A percentile compares a stretch with the other conserved stretches of the same genome.
phyloP scores from a whole-genome alignment of 257 asterid species.

The Voacanga thouarsii region DNA sequence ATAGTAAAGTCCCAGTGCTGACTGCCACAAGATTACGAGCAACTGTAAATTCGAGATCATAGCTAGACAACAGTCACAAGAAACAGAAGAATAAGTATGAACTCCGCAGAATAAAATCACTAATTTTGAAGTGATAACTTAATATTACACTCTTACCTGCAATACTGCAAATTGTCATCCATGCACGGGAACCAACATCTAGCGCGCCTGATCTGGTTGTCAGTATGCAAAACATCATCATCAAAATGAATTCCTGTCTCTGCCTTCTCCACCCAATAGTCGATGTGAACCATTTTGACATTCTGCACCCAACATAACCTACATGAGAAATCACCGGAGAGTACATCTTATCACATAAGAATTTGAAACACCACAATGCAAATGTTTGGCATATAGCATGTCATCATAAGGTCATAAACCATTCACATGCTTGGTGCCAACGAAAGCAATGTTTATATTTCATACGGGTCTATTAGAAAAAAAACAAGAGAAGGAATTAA shows the following conservation, averaged over 20 bases:
- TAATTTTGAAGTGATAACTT: constrained; percentile 2
- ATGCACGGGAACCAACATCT: constrained; percentile 99
- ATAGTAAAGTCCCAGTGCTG: constrained; percentile 88
- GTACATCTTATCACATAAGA: constrained; percentile 36
- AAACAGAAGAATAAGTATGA: constrained; percentile 29
- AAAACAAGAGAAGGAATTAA: background rate
- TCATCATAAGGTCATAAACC: background rate
- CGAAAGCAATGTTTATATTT: background rate
- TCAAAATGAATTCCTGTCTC: constrained; percentile 93
- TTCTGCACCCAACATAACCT: constrained; percentile 73
- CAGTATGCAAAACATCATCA: constrained; percentile 72
- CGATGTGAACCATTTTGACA: constrained; percentile 73
- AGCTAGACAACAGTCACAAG: constrained; percentile 45
- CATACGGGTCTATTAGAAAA: background rate
- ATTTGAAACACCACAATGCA: constrained; percentile 15
- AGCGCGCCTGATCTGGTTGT: constrained; percentile 97
- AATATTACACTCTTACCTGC: constrained; percentile 55
- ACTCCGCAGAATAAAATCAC: constrained; percentile 8
- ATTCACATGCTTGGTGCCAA: background rate
- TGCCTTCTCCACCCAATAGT: constrained; percentile 98
- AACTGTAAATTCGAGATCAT: constrained; percentile 94
- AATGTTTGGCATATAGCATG: constrained; percentile 4
- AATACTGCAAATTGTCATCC: constrained; percentile 87
- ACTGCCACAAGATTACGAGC: constrained; percentile 86
- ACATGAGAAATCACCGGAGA: constrained; percentile 42